Conservation (phyloP, 2,329 filamentous ascomycete genomes). For the Diatrype stigma region DNA sequence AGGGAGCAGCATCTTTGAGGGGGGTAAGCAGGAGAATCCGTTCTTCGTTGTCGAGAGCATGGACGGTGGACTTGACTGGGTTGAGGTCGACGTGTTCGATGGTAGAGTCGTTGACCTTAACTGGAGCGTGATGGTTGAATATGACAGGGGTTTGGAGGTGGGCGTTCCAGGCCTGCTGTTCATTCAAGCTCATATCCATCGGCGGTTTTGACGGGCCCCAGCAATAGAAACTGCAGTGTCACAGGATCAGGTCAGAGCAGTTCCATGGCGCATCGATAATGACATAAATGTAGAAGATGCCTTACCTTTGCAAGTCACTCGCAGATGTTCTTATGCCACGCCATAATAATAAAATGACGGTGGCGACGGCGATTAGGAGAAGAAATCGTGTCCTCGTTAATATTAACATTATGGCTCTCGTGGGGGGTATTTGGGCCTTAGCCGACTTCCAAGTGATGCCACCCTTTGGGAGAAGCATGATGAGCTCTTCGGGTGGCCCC, state of each 20-base stretch:
- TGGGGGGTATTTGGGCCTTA: slow-evolving; percentile 72
- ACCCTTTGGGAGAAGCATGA: slow-evolving; percentile 87
- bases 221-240: slow-evolving; percentile 76
- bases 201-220: slow-evolving; percentile 94
- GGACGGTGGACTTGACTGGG: slow-evolving; percentile 71
- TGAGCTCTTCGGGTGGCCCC: slow-evolving; percentile 37
- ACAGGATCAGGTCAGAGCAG: slow-evolving; percentile 14
- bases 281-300: slow-evolving; percentile 1
- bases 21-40: slow-evolving; percentile 89
- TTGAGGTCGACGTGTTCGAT: slow-evolving; percentile 85
- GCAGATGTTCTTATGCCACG: slow-evolving; percentile 76
- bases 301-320: slow-evolving; percentile 86
- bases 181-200: slow-evolving; percentile 90
- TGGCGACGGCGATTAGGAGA: slow-evolving; percentile 64
- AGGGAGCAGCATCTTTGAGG: slow-evolving; percentile 79
- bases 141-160: slow-evolving; percentile 90
- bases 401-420: slow-evolving; percentile 65
- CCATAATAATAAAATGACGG: slow-evolving; percentile 79
- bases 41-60: slow-evolving; percentile 77
- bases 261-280: slow-evolving; percentile 3
- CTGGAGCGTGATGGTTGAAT: slow-evolving; percentile 89
- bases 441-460: slow-evolving; percentile 91
- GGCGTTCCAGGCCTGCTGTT: slow-evolving; percentile 82
- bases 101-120: slow-evolving; percentile 75
- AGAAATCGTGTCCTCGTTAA: slow-evolving; percentile 76